Conservation (phyloP, 257 asterid species). For the Ligustrum vulgare region DNA sequence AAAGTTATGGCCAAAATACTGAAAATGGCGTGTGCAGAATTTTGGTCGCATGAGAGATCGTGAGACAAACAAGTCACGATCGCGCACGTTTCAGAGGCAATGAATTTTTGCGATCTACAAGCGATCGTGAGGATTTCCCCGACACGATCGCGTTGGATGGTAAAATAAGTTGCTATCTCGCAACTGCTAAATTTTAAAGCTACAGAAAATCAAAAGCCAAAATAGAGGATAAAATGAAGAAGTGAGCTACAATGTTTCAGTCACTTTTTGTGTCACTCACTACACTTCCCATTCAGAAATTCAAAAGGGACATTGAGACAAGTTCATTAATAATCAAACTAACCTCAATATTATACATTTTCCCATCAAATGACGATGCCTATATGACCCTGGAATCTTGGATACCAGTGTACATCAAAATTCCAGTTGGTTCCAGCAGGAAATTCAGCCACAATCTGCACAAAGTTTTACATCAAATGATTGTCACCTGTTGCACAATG, state of each 20-base stretch:
- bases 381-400: slow-evolving; percentile 95
- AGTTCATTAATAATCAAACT: slow-evolving; percentile 23
- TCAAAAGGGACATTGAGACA: slow-evolving; percentile 1
- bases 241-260: background rate
- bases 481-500: background rate
- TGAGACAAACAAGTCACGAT: no score
- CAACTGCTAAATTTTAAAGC: slow-evolving; percentile 13
- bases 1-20: no score
- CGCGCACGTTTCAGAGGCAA: no score
- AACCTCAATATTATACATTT: slow-evolving; percentile 91
- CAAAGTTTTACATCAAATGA: slow-evolving; percentile 13
- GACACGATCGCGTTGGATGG: no score
- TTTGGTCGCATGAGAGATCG: no score
- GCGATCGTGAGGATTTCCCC: no score
- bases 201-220: background rate
- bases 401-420: slow-evolving; percentile 94
- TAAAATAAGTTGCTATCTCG: background rate
- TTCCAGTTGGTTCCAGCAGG: slow-evolving; percentile 98
- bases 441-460: no score
- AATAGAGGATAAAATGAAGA: slow-evolving; percentile 2
- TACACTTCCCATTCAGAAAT: background rate
- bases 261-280: slow-evolving; percentile 6
- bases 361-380: slow-evolving; percentile 98
- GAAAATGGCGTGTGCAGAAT: no score
- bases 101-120: no score